A percentile compares a stretch with the other conserved stretches of the same genome.
phyloP scores from a whole-genome alignment of 768 basidiomycete genomes.

The Hypholoma sublateritium region DNA sequence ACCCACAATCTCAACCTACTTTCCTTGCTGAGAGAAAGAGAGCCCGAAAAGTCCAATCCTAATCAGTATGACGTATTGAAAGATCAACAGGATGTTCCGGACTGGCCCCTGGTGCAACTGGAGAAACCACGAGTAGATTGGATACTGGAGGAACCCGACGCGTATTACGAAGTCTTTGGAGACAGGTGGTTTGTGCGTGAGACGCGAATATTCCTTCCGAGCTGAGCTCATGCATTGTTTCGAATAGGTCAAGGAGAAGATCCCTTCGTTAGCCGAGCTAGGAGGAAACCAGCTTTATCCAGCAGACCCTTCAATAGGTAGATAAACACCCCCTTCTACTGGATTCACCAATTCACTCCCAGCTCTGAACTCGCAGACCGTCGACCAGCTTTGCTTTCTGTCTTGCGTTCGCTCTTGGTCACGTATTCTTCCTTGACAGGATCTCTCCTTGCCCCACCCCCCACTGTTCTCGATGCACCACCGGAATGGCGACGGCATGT shows the following conservation, averaged over 20 bases:
- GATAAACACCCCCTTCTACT: conserved; percentile 11
- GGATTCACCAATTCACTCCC: neutral
- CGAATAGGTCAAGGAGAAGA: conserved; percentile 74
- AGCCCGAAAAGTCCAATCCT: conserved; percentile 35
- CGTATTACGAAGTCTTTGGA: conserved; percentile 80
- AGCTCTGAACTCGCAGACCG: conserved; percentile 50
- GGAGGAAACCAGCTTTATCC: conserved; percentile 85
- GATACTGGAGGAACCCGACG: conserved; percentile 80
- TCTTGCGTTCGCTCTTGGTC: conserved; percentile 76
- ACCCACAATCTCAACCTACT: conserved; percentile 71
- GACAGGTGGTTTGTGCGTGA: conserved; percentile 83
- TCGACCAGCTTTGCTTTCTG: conserved; percentile 67
- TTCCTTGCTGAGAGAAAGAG: conserved; percentile 56
- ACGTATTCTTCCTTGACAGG: conserved; percentile 75
- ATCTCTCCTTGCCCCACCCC: conserved; percentile 65
- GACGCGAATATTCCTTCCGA: neutral
- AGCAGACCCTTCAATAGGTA: conserved; percentile 66
- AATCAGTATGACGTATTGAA: conserved; percentile 64
- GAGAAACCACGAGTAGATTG: conserved; percentile 90
- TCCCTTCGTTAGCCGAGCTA: conserved; percentile 77
- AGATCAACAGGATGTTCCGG: conserved; percentile 74
- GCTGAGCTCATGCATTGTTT: neutral
- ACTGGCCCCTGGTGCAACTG: conserved; percentile 73
- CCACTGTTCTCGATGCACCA: conserved; percentile 39
- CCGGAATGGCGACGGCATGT: conserved; percentile 76